phyloP scores from a whole-genome alignment of 805 yeast species.

The Teunomyces stri region DNA sequence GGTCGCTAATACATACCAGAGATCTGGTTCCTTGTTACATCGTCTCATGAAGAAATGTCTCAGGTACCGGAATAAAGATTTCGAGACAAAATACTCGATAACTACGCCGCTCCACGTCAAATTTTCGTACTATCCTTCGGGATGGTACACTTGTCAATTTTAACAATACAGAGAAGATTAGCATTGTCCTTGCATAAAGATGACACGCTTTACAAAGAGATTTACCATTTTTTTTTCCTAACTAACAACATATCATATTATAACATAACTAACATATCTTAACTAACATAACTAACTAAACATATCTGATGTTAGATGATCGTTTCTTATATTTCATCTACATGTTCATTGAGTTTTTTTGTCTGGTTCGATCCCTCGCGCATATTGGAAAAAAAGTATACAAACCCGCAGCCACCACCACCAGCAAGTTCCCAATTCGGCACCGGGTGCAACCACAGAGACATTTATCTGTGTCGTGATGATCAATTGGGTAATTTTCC shows the following conservation, averaged over 20 bases:
- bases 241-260: too few relatives aligned
- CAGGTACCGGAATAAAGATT: not conserved
- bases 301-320: too few relatives aligned
- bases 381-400: not conserved
- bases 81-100: not conserved
- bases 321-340: not conserved
- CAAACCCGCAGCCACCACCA: not conserved
- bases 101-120: not conserved
- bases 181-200: constrained; percentile 99
- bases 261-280: too few relatives aligned
- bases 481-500: too few relatives aligned
- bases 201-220: constrained; percentile 99
- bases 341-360: not conserved
- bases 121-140: constrained; percentile 40
- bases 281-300: too few relatives aligned
- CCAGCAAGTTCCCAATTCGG: too few relatives aligned
- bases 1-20: too few relatives aligned
- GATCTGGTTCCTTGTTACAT: too few relatives aligned
- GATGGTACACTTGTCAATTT: constrained; percentile 87
- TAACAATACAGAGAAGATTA: constrained; percentile 99
- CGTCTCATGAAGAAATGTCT: too few relatives aligned
- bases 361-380: not conserved
- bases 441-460: too few relatives aligned
- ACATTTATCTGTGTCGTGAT: constrained; percentile 47
- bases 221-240: constrained; percentile 85